A percentile compares a stretch with the other conserved stretches of the same genome.
Evolutionary conservation across 1,284 basidiomycete genomes (phyloP).

Genomic region (Xerocomus amazonicus): DNA sequence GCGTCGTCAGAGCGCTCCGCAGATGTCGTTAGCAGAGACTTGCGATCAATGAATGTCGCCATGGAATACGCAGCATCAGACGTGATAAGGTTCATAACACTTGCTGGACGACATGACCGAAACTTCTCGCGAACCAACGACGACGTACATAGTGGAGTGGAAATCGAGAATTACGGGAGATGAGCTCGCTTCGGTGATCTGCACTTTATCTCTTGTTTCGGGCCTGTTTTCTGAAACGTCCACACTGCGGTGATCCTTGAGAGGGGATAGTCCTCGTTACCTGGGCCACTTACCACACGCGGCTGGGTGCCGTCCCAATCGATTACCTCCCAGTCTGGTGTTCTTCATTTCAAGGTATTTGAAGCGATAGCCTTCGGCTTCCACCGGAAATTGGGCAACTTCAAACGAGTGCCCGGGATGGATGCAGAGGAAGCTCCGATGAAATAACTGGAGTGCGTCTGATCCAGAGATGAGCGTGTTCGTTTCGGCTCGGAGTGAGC

Average conservation of each 20-base stretch:
- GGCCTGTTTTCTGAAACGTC: conserved; percentile 15
- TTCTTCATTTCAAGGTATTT: conserved; percentile 3
- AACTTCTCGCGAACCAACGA: neutral
- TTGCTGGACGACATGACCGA: conserved; percentile 30
- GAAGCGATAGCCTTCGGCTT: conserved; percentile 31
- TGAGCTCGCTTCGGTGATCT: conserved; percentile 32
- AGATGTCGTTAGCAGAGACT: conserved; percentile 8
- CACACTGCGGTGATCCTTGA: conserved; percentile 13
- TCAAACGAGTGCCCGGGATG: conserved; percentile 25
- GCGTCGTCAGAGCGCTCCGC: neutral
- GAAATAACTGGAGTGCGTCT: conserved; percentile 47
- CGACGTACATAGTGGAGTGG: conserved; percentile 48
- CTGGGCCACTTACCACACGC: neutral
- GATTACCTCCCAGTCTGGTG: conserved; percentile 10
- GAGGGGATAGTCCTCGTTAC: conserved; percentile 1
- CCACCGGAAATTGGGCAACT: conserved; percentile 30
- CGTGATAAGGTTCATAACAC: conserved; percentile 44
- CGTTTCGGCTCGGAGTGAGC: conserved; percentile 42
- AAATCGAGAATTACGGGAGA: conserved; percentile 39
- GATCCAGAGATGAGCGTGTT: conserved; percentile 49
- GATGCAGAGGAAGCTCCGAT: conserved; percentile 39
- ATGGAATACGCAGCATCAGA: conserved; percentile 32
- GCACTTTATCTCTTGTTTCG: conserved; percentile 25
- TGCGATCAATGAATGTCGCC: conserved; percentile 31
- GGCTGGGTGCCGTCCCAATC: conserved; percentile 17